Base-by-base conservation (phyloP, 73 alveolate genomes). In the Effrenium voratum region DNA sequence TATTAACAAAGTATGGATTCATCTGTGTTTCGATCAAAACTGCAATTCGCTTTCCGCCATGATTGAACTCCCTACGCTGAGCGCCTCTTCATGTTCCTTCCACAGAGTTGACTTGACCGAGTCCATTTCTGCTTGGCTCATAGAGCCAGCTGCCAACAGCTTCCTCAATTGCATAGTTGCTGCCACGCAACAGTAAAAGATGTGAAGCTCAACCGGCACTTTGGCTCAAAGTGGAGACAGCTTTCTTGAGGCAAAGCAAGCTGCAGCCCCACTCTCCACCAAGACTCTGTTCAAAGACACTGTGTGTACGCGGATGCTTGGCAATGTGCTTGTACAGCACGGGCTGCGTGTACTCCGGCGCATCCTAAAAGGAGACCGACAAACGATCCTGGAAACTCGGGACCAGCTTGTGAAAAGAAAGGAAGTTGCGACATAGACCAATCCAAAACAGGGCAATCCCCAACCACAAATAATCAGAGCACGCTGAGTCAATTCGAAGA, bases 291-390 rank as follows among this genome's bases (percentile, higher is more conserved):
- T 82, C 92, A n/a, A 82, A 82, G 38, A 60, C 83, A 1, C 16
- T 44, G 34, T 59, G 93, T n/a, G 97, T 92, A 36, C 98, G 87
- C 3, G 98, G 98, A 75, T 92, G 98, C 70, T 92, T 92, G 10
- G 91, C 77, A 44, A 92, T 92, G 22, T 92, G 92, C 81, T 92
- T 92, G 98, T 92, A 92, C 52, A 92, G 98, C 91, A 92, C 50
- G 36, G 98, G 98, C 68, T 92, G 98, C 19, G 98, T 92, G 82
- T 92, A 92, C 46, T 92, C 98, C 45, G 98, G 98, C 3, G 97
- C 97, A 34, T 90, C 97, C 97, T 87, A 3, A 55, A 16, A 16
- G 32, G 49, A 19, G 59, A 2, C 75, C 34, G 28, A 13, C 19
- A 19, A 52, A 52, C 19, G 66, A 13, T 19, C 66, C 19, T 52